These are phyloP conservation scores for Beauveria sp. DNA, from an alignment of 2,329 filamentous ascomycete genomes.

Conservation along the genomic window DNA sequence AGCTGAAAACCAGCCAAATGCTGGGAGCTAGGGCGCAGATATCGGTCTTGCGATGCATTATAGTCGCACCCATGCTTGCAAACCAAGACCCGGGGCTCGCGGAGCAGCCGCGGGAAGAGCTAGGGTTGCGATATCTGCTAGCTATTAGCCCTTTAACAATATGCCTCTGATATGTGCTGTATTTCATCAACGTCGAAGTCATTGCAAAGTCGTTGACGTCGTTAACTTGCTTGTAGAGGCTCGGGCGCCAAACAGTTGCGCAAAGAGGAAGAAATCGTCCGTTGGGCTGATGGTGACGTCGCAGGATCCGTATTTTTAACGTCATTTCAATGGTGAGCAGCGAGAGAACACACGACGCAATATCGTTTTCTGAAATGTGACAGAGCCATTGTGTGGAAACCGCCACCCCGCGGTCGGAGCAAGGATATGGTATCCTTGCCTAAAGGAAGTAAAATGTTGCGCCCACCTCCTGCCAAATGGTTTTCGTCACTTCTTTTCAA, in stretches of 20 bases:
- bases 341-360: neutral
- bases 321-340: neutral
- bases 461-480: too few species aligned
- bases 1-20: neutral
- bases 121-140: neutral
- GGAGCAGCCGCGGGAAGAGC: neutral
- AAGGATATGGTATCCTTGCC: neutral
- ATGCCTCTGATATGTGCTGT: neutral
- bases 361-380: neutral
- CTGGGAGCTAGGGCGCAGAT: neutral
- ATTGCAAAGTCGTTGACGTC: neutral
- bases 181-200: neutral
- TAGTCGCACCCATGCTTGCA: neutral
- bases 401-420: neutral
- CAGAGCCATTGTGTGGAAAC: neutral
- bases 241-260: neutral
- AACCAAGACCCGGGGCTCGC: neutral
- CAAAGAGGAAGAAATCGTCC: neutral
- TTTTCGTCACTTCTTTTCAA: neutral
- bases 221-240: neutral
- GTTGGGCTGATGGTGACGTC: neutral
- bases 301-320: neutral
- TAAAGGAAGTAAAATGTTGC: neutral
- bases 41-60: neutral
- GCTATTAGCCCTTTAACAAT: too few species aligned